Evolutionary conservation across 1,284 basidiomycete species (phyloP), one percentile per base, ranked within the genome.

Genomic region (Thelephora terrestris): DNA sequence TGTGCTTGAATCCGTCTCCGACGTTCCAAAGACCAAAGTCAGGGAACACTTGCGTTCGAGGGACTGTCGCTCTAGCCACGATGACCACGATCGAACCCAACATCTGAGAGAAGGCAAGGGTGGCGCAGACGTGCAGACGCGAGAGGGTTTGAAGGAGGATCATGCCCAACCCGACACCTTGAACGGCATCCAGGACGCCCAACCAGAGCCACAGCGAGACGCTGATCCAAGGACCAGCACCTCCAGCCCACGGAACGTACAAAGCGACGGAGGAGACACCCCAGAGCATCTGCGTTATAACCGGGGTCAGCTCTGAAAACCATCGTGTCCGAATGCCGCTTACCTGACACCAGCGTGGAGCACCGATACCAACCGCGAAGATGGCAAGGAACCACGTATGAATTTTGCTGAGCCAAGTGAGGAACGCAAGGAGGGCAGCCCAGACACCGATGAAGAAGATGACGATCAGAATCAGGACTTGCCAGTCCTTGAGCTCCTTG

Each of bases 371-470:
- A 49, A 95, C 90, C 7, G 91, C 91, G 58, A 95, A 95, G n/a
- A 95, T 87, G 48, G 91, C 89, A 44, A 95, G 69, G n/a, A 95
- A 70, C 91, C 91, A 95, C 10, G 91, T 93, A 62, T 95, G 91
- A 5, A 87, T 88, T 68, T 92, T 94, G 60, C 86, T 88, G 66
- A 92, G 82, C 57, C 82, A 75, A 16, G 88, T 94, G 59, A 95
- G 71, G 47, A 91, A 69, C 47, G 75, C 63, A 62, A 95, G 71
- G 64, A 89, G 69, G 12, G 78, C 58, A 12, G 74, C 86, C 91
- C 91, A 95, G 44, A 94, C 76, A 49, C 78, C 79, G 52, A 94
- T 66, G 68, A 95, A 95, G 78, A 95, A 95, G 23, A 74, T 61
- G 58, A 85, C 64, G 61, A 94, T 76, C 52, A 94, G 81, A 21